A percentile compares a stretch with the other conserved stretches of the same genome.
phyloP scores from a whole-genome alignment of 768 basidiomycete species.

The Podaxis sp. region DNA sequence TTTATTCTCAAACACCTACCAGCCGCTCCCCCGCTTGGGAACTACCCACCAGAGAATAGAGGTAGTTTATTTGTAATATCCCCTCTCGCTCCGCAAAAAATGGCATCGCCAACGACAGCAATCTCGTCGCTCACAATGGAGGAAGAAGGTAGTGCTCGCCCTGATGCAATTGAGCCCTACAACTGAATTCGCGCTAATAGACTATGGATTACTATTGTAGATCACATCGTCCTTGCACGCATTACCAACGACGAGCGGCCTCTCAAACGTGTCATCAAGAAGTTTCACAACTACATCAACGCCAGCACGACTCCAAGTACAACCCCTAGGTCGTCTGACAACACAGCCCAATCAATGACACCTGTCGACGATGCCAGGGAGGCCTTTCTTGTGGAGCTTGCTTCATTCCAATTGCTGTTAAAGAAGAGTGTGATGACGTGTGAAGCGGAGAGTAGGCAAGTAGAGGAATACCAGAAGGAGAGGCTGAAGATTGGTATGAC shows the following conservation, averaged over 20 bases:
- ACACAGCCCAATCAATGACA: constrained; percentile 17
- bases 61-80: neutral
- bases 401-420: constrained; percentile 68
- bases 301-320: constrained; percentile 47
- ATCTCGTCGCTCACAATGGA: constrained; percentile 51
- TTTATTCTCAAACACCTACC: neutral
- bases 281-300: constrained; percentile 70
- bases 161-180: neutral
- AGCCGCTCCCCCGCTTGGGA: neutral
- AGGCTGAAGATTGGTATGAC: constrained; percentile 65
- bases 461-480: constrained; percentile 77
- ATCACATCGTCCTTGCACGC: constrained; percentile 74
- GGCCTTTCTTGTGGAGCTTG: constrained; percentile 73
- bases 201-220: constrained; percentile 32
- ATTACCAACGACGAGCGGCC: constrained; percentile 82
- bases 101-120: constrained; percentile 13
- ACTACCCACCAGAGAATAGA: neutral
- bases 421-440: constrained; percentile 82
- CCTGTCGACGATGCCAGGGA: constrained; percentile 69
- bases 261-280: constrained; percentile 73
- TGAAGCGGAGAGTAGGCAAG: constrained; percentile 81
- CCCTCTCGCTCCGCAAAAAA: neutral
- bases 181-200: constrained; percentile 23
- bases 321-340: constrained; percentile 21
- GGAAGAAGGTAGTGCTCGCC: constrained; percentile 50